Evolutionary conservation across 2,329 filamentous ascomycete genomes (phyloP).

Genomic region (Fusarium luffae): DNA sequence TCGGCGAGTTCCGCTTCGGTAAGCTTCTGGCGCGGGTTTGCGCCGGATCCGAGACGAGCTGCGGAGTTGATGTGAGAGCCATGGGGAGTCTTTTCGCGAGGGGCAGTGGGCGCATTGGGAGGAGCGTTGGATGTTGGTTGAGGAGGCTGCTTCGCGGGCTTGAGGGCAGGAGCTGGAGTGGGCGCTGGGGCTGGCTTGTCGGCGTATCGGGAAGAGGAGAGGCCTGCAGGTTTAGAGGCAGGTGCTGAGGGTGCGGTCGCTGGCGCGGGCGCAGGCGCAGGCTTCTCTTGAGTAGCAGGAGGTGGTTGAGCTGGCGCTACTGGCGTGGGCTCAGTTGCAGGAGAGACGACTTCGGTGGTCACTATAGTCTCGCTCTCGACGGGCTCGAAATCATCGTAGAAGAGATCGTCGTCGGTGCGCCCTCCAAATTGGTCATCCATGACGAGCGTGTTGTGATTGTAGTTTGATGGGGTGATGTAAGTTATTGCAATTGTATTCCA

Average conservation of each 20-base stretch:
- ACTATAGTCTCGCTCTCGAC: conserved; percentile 54
- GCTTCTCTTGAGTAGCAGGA: conserved; percentile 18
- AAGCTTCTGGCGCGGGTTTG: conserved; percentile 69
- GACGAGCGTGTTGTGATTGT: background rate
- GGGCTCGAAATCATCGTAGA: conserved; percentile 71
- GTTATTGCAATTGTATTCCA: too few species aligned
- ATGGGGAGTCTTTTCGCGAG: conserved; percentile 43
- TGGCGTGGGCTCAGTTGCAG: conserved; percentile 23
- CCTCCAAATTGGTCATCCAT: conserved; percentile 73
- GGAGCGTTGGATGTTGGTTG: conserved; percentile 43
- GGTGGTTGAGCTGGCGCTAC: conserved; percentile 11
- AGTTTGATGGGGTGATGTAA: too few species aligned
- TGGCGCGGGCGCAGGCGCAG: background rate
- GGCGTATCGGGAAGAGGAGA: conserved; percentile 50
- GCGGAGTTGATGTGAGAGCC: conserved; percentile 50
- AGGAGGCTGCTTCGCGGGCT: conserved; percentile 33
- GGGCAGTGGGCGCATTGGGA: conserved; percentile 48
- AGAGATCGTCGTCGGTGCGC: conserved; percentile 71
- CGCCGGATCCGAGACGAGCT: conserved; percentile 63
- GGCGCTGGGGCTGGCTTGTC: conserved; percentile 42
- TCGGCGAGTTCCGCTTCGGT: conserved; percentile 68
- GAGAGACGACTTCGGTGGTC: conserved; percentile 31
- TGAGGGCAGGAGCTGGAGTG: conserved; percentile 9
- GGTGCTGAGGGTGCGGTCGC: conserved; percentile 30
- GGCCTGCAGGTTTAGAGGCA: conserved; percentile 27